These are phyloP conservation scores for Sclerotinia subarctica DNA, from an alignment of 2,329 filamentous ascomycete genomes.

Conservation along the genomic window DNA sequence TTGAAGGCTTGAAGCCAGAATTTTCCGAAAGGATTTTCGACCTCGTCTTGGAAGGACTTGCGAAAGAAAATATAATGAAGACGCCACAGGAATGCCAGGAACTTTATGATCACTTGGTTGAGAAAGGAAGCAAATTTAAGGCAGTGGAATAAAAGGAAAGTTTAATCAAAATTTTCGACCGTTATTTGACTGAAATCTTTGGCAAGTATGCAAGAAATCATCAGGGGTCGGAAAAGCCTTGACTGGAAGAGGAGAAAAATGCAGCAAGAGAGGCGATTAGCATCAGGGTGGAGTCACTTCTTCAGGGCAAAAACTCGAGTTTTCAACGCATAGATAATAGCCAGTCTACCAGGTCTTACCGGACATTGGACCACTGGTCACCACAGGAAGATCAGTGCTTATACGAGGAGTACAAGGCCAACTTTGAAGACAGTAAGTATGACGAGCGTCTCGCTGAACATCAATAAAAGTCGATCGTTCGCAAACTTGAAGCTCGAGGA, in stretches of 20 bases:
- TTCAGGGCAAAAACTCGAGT: not conserved
- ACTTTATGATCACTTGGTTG: not conserved
- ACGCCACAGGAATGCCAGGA: not conserved
- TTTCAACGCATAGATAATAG: not conserved
- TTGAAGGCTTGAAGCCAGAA: not conserved
- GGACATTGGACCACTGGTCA: not conserved
- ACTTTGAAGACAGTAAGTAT: not conserved
- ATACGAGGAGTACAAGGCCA: not conserved
- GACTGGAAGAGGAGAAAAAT: not conserved
- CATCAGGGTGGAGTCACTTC: not conserved
- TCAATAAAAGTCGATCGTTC: not conserved
- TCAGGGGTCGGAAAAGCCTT: not conserved
- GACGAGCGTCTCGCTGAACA: not conserved
- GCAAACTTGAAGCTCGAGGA: not conserved
- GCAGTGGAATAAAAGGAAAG: not conserved
- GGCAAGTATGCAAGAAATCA: not conserved
- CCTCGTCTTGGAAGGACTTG: not conserved
- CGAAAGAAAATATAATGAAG: not conserved
- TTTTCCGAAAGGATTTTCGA: not conserved
- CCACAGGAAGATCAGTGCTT: not conserved
- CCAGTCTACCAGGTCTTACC: not conserved
- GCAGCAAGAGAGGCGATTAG: not conserved
- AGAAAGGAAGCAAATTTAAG: not conserved
- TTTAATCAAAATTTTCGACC: not conserved
- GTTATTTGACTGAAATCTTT: not conserved